phyloP scores from a whole-genome alignment of 2,329 filamentous ascomycete species.

The Didymosphaeria variabile region DNA sequence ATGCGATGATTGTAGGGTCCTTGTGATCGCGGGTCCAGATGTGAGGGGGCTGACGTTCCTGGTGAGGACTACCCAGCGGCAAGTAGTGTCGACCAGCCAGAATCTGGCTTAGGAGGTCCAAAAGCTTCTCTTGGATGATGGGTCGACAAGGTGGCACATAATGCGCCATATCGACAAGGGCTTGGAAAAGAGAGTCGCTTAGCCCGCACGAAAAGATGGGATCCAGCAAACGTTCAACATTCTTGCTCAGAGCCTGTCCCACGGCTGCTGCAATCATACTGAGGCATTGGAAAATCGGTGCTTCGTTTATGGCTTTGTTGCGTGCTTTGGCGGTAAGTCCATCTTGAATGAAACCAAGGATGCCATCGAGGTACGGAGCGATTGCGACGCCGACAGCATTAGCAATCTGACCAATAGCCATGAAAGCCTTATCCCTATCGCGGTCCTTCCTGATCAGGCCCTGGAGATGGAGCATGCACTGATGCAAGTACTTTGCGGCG shows the following conservation, averaged over 20 bases:
- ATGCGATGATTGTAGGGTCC: conserved; percentile 82
- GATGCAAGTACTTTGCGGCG: conserved; percentile 84
- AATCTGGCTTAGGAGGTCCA: conserved; percentile 94
- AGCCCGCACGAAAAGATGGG: conserved; percentile 97
- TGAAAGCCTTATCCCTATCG: conserved; percentile 93
- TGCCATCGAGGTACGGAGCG: conserved; percentile 91
- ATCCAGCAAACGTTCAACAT: conserved; percentile 94
- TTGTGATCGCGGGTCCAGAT: conserved; percentile 88
- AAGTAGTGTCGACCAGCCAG: conserved; percentile 92
- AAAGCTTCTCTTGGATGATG: conserved; percentile 89
- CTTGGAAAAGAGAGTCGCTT: conserved; percentile 92
- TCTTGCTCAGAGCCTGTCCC: conserved; percentile 95
- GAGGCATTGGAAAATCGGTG: conserved; percentile 94
- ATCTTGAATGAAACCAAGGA: conserved; percentile 91
- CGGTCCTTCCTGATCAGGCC: conserved; percentile 88
- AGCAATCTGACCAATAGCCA: conserved; percentile 94
- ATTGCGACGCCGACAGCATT: conserved; percentile 96
- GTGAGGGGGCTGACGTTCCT: conserved; percentile 81
- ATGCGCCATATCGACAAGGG: conserved; percentile 97
- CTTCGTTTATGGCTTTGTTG: conserved; percentile 67
- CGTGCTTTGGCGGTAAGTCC: conserved; percentile 82
- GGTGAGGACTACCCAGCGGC: conserved; percentile 88
- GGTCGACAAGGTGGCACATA: conserved; percentile 95
- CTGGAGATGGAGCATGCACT: conserved; percentile 96
- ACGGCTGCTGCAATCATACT: conserved; percentile 95